Conservation (phyloP, 768 basidiomycete genomes). For the Termitomyces sp. region DNA sequence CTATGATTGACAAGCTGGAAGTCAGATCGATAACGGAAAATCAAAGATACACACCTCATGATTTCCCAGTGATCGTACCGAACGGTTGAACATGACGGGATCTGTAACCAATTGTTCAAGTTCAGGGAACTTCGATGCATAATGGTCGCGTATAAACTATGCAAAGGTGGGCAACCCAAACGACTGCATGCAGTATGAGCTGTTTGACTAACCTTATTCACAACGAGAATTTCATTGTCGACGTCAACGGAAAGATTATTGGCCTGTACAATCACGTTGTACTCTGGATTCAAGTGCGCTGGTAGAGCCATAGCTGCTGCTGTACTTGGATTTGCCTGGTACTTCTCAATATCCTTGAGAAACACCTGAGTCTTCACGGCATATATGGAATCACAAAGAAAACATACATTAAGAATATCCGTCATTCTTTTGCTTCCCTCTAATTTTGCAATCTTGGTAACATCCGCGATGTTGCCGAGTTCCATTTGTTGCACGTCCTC, state of each 20-base stretch:
- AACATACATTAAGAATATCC: conserved; percentile 72
- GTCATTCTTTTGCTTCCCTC: conserved; percentile 83
- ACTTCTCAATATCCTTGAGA: conserved; percentile 83
- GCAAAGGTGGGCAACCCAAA: neutral
- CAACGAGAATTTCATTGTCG: conserved; percentile 95
- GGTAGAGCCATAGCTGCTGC: conserved; percentile 73
- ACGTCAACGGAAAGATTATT: conserved; percentile 98
- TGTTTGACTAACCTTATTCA: conserved; percentile 71
- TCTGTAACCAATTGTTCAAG: conserved; percentile 93
- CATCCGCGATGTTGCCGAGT: conserved; percentile 77
- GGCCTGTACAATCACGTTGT: conserved; percentile 92
- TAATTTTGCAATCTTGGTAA: conserved; percentile 82
- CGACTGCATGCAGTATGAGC: neutral
- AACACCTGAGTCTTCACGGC: neutral
- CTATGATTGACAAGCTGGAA: conserved; percentile 25
- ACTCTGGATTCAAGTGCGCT: conserved; percentile 90
- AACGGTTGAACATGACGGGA: conserved; percentile 86
- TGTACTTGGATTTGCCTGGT: conserved; percentile 71
- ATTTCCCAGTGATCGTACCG: conserved; percentile 86
- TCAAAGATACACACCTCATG: conserved; percentile 45
- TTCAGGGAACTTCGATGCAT: conserved; percentile 91
- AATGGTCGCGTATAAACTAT: conserved; percentile 97
- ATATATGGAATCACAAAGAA: neutral
- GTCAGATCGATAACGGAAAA: neutral
- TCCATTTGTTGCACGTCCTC: conserved; percentile 97